Percentiles rank a stretch among this genome's conserved stretches.
phyloP scores from a whole-genome alignment of 306 rosid genomes.

The Arachis hypogaea region DNA sequence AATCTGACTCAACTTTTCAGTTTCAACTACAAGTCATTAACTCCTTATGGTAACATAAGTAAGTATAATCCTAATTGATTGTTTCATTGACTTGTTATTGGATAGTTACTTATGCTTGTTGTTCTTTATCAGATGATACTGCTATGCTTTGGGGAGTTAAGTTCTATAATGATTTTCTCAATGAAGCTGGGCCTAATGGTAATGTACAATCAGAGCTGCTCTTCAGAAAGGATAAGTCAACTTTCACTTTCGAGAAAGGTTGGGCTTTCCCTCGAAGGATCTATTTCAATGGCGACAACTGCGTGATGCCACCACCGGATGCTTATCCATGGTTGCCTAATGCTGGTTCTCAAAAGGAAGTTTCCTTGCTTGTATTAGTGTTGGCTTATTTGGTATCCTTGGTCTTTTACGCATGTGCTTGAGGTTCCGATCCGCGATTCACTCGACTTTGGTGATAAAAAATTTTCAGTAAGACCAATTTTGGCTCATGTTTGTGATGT shows the following conservation, averaged over 20 bases:
- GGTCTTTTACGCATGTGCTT: constrained; percentile 39
- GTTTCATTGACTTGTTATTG: background rate
- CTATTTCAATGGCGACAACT: constrained; percentile 83
- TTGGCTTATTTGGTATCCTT: constrained; percentile 48
- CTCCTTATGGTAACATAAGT: constrained; percentile 75
- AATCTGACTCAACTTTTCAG: constrained; percentile 80
- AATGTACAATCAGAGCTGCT: constrained; percentile 92
- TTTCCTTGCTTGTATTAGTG: constrained; percentile 51
- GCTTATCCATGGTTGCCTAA: constrained; percentile 79
- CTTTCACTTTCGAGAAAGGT: constrained; percentile 79
- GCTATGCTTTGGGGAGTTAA: constrained; percentile 88
- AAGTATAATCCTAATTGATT: constrained; percentile 40
- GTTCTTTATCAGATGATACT: constrained; percentile 74
- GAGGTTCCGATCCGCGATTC: constrained; percentile 20
- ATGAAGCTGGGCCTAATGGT: constrained; percentile 76
- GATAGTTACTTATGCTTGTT: constrained; percentile 24
- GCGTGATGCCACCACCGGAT: constrained; percentile 95
- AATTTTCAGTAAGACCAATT: constrained; percentile 36
- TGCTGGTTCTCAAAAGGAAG: constrained; percentile 46
- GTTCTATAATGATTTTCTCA: constrained; percentile 86
- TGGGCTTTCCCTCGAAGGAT: constrained; percentile 93
- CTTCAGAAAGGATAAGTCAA: constrained; percentile 62
- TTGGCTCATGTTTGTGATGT: constrained; percentile 36
- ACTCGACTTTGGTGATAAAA: constrained; percentile 25
- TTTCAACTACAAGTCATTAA: constrained; percentile 74